Evolutionary conservation across 306 rosid species (phyloP), one percentile per base, ranked within the genome.

Genomic region (Cucurbita ficifolia): DNA sequence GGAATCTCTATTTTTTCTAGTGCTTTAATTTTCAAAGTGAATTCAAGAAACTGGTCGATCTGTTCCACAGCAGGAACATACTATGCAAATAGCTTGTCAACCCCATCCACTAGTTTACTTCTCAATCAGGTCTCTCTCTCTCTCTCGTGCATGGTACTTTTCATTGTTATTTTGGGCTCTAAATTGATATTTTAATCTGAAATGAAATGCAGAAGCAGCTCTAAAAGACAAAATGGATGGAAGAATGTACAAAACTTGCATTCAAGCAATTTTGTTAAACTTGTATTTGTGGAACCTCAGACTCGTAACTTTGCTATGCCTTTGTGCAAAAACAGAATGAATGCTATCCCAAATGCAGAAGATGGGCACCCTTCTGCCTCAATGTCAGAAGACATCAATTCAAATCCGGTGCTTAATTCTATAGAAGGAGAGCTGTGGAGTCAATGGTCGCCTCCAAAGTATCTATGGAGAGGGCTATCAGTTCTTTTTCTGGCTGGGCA

Each of bases 391-490:
- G 86, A 81, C 56, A 79, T 76, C 22, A 86, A 81, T 85, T 83
- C 80, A 70, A 87, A 86, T 16, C 78, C 46, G 0, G 62, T 67
- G 46, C 86, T 83, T 68, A 82, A 76, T 79, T 49, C 70, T 0
- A 59, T 61, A 22, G 76, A 73, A 24, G 88, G 68, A 51, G 59
- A 83, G 5, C 78, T 86, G 54, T 76, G 90, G 64, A 65, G 77
- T 75, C 86, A 86, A 42, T 94, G 99, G 99, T 82, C 92, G 19
- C 97, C 99, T 46, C 99, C 99, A 0, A 79, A 73, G 78, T 91
- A 89, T 77, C 53, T 89, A 75, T 94, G 99, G 97, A 85, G 99
- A 84, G 99, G 95, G 73, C 79, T 94, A 29, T 86, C 97, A 33
- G 97, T 86, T 78, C 70, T 83, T 70, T 75, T 94, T 72, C 74